Base-by-base conservation (phyloP, 202 grass and related monocot genomes). In the Setaria viridis region DNA sequence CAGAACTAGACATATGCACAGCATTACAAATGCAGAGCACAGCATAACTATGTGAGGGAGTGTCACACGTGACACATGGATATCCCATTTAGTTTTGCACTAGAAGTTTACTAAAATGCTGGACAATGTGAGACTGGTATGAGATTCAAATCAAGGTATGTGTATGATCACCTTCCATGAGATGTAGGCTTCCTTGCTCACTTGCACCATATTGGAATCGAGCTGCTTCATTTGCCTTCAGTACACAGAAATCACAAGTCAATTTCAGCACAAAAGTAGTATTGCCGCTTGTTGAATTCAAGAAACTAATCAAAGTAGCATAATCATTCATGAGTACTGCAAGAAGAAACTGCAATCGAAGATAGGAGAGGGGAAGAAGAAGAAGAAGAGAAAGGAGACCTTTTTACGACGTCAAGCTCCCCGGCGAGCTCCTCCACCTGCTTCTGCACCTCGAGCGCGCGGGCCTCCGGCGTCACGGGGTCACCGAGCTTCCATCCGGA, bases 401-500 rank as follows among this genome's bases (percentile, higher is more conserved):
- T 94, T 82, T 91, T 94, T 3, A 92, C 91, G 39, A 20, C 72
- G 46, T 49, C 19, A 13, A 95, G 80, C 83, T 98, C 91, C 3
- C 65, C 60, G 59, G 73, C 73, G 58, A 91, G 90, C 80, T 89
- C 70, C 45, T 63, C 62, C 33, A 85, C 72, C 64, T 82, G 60
- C 72, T 34, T 82, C 70, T 88, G 90, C 45, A 74, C 87, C 65
- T 58, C 32, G 6, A 77, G 62, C 42, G 72, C 46, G 62, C 57
- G 87, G 0, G 6, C 77, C 4, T 84, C 76, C 9, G 80, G 48
- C 54, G 86, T 89, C 11, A 87, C 69, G 25, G 86, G 77, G 53
- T 99, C 90, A 2, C 96, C 90, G 16, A 33, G 85, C 91, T 99
- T 95, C 96, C 93, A 98, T 6, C 95, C 93, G 0, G 90, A 72